A percentile compares a stretch with the other conserved stretches of the same genome.
Conservation (phyloP, 306 rosid genomes). For the Astragalus glycyphyllos region DNA sequence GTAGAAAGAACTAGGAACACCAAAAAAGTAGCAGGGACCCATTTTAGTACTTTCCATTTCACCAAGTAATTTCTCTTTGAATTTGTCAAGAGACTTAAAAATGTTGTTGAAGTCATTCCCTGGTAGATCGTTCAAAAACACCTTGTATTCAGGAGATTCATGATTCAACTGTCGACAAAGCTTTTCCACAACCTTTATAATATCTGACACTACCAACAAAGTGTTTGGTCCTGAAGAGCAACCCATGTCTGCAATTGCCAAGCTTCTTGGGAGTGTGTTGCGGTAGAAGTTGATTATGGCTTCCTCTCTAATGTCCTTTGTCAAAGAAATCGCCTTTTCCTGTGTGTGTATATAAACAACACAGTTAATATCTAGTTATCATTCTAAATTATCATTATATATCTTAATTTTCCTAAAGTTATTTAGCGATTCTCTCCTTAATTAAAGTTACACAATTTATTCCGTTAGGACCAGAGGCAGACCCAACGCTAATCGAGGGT, state of each 20-base stretch:
- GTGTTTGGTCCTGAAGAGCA: constrained; percentile 73
- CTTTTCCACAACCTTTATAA: constrained; percentile 46
- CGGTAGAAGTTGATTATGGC: constrained; percentile 41
- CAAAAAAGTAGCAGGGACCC: constrained; percentile 55
- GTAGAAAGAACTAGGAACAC: constrained; percentile 66
- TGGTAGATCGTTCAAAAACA: constrained; percentile 51
- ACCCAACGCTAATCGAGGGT: no score
- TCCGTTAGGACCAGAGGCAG: no score
- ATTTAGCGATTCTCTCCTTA: no score
- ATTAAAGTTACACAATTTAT: no score
- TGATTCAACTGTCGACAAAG: constrained; percentile 37
- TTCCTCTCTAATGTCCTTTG: constrained; percentile 51
- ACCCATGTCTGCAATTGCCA: constrained; percentile 69
- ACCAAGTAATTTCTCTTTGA: constrained; percentile 28
- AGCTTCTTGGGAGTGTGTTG: constrained; percentile 12
- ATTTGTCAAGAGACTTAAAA: constrained; percentile 53
- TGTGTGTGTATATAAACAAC: constrained; percentile 6
- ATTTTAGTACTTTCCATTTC: constrained; percentile 12
- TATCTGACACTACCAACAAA: constrained; percentile 41
- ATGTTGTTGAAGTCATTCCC: constrained; percentile 61
- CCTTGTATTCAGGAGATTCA: constrained; percentile 49
- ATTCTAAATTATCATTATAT: no score
- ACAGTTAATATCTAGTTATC: neutral
- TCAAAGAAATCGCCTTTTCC: constrained; percentile 49
- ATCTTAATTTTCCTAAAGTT: neutral